Conservation (phyloP, 345 rosid genomes). For the Brassica nigra region DNA sequence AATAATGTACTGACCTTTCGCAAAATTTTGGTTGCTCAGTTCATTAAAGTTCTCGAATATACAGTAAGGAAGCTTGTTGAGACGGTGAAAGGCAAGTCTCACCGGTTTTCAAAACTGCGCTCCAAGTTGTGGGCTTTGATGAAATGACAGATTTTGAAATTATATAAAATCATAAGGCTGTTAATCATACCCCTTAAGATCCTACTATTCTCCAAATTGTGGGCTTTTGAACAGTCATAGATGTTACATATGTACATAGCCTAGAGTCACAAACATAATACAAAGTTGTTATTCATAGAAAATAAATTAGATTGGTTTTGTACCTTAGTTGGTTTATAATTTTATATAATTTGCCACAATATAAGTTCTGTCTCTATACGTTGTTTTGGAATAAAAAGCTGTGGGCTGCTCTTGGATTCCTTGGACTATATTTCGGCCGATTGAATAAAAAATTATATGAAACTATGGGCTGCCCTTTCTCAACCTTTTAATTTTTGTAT, state of each 20-base stretch:
- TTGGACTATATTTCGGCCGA: slow-evolving; percentile 7
- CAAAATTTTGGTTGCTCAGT: background rate
- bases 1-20: background rate
- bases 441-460: background rate
- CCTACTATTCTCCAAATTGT: no score
- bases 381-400: slow-evolving; percentile 4
- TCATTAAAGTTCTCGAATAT: background rate
- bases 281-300: background rate
- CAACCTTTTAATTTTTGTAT: background rate
- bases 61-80: background rate
- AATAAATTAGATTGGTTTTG: background rate
- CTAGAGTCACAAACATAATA: background rate
- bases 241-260: no score
- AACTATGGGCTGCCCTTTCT: slow-evolving; percentile 24
- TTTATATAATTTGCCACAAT: background rate
- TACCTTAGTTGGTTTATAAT: background rate
- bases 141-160: background rate
- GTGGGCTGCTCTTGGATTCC: slow-evolving; percentile 22
- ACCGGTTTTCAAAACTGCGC: background rate
- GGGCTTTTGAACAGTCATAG: no score
- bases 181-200: background rate
- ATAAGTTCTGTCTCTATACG: background rate
- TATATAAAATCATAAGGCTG: background rate
- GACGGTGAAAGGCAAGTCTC: background rate
- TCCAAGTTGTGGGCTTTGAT: slow-evolving; percentile 3